These are phyloP conservation scores for Gyromitra esculenta DNA, from an alignment of 2,329 filamentous ascomycete genomes.

Conservation along the genomic window DNA sequence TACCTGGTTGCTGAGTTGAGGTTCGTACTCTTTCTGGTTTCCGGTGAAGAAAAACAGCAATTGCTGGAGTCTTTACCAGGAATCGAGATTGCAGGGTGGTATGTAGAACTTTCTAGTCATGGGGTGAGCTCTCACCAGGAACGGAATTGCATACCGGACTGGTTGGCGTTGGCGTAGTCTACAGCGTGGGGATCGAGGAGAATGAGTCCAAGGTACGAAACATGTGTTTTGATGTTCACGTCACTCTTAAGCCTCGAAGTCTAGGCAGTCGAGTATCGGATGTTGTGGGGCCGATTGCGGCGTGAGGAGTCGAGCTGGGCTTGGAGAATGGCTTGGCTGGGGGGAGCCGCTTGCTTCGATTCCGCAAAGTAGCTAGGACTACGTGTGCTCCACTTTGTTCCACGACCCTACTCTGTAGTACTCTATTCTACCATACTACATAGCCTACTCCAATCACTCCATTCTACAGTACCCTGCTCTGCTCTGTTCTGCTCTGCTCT, in stretches of 20 bases:
- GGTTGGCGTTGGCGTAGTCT: no score
- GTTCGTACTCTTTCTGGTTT: not conserved
- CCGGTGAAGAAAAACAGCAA: not conserved
- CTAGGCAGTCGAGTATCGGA: not conserved
- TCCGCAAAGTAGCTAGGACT: not conserved
- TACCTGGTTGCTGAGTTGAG: not conserved
- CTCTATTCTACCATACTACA: not conserved
- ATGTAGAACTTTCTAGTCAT: not conserved
- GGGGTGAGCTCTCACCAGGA: not conserved
- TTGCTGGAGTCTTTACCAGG: no score
- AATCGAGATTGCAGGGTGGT: not conserved
- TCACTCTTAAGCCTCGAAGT: constrained; percentile 29
- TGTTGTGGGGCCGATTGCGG: not conserved
- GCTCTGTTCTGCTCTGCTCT: no score
- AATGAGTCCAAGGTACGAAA: not conserved
- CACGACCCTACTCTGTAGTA: not conserved
- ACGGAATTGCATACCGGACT: constrained; percentile 4
- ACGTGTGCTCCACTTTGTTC: not conserved
- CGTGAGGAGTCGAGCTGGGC: not conserved
- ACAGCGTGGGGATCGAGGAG: not conserved
- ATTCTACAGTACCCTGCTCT: no score
- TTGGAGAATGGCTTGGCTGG: not conserved
- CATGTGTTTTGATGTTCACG: not conserved
- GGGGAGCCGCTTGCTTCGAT: not conserved
- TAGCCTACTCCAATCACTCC: no score